Base-by-base conservation (phyloP, 805 yeast species). In the Lipomyces orientalis region DNA sequence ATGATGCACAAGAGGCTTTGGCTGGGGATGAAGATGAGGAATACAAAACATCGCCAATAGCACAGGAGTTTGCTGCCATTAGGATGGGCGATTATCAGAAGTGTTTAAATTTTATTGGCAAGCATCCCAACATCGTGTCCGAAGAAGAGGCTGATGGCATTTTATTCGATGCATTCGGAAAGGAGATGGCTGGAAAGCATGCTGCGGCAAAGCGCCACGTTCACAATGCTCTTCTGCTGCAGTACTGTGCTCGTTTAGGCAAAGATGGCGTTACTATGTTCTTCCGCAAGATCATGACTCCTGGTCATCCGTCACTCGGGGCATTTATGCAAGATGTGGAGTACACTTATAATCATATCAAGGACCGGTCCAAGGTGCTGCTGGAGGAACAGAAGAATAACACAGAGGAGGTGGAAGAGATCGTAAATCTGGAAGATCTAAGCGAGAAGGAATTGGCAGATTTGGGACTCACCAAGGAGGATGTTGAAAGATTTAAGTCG, bases 61-160 rank as follows among this genome's bases (percentile, higher is more conserved):
- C 97, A 0, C 82, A 79, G 39, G 81, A 82, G 65, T 93, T 90
- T 76, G 86, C 93, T 12, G 78, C 84, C 57, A 83, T 93, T 33
- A 79, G 87, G 0, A 71, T 78, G 2, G 79, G 80, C 22, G 83
- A 89, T 58, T 81, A 86, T 55, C 74, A 79, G n/a, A 77, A 79
- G 63, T 82, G 88, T 73, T 84, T 87, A 70, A 80, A 79, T 61
- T 87, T 81, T 78, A 80, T 90, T 72, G 71, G 80, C 83, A 57
- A 76, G 76, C 76, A 91, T 77, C 86, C 90, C 52, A 82, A 84
- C 66, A 90, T 95, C 65, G 86, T 93, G 60, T 86, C 87, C 3
- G 92, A 89, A 71, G 88, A 88, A 69, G 98, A 95, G 76, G 92
- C 93, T 76, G 98, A 95, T 78, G 91, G 97, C 0, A 85, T 95